phyloP scores from a whole-genome alignment of 2,329 filamentous ascomycete genomes.

The Aspergillus tubingensis region DNA sequence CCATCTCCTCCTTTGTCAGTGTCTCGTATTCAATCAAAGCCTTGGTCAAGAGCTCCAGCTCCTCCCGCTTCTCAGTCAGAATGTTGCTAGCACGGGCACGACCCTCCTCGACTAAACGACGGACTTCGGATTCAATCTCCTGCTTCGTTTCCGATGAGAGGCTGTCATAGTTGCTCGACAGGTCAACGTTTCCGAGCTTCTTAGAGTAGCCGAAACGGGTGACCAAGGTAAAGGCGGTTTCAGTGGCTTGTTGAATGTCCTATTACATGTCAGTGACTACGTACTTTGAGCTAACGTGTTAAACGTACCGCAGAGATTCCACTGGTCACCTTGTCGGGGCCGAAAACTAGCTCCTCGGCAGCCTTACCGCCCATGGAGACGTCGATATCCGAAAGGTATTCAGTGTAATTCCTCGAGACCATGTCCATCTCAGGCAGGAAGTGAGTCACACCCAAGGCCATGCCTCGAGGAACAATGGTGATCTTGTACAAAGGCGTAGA shows the following conservation, averaged over 20 bases:
- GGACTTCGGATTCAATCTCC: constrained; percentile 84
- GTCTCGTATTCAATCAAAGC: constrained; percentile 95
- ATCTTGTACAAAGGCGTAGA: constrained; percentile 89
- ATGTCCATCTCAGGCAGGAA: constrained; percentile 90
- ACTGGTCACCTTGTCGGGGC: constrained; percentile 85
- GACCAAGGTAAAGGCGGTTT: constrained; percentile 82
- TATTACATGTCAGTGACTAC: constrained; percentile 37
- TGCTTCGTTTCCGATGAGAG: constrained; percentile 85
- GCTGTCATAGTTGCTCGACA: constrained; percentile 74
- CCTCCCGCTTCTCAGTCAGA: constrained; percentile 72
- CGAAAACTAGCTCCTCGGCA: constrained; percentile 86
- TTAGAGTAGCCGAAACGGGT: constrained; percentile 88
- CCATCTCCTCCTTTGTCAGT: constrained; percentile 82
- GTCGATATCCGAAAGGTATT: constrained; percentile 79
- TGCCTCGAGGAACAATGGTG: constrained; percentile 90
- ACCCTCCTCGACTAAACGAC: constrained; percentile 78
- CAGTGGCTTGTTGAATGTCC: constrained; percentile 83
- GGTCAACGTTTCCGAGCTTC: constrained; percentile 84
- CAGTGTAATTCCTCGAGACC: constrained; percentile 81
- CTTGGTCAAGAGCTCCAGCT: constrained; percentile 83
- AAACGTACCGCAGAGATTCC: constrained; percentile 74
- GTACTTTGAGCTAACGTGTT: not conserved
- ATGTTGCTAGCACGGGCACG: constrained; percentile 72
- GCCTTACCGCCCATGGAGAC: constrained; percentile 83
- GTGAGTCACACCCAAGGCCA: constrained; percentile 81